A percentile compares a stretch with the other conserved stretches of the same genome.
Evolutionary conservation across 2,329 filamentous ascomycete species (phyloP).

Genomic region (Didymella pinodella): DNA sequence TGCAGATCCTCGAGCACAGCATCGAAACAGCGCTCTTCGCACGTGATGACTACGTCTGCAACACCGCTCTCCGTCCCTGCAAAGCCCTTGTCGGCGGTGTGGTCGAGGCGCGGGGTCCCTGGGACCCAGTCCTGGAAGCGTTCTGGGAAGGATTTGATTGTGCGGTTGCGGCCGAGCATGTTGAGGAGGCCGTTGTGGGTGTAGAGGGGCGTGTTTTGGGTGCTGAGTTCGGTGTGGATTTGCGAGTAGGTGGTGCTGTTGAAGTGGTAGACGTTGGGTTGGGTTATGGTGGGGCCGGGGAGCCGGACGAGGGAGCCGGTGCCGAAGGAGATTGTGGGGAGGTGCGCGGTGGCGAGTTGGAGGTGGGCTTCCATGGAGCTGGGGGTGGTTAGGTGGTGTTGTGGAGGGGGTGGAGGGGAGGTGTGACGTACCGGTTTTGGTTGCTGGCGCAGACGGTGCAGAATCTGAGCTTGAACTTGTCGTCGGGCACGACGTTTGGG

Average conservation of each 20-base stretch:
- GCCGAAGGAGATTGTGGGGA: constrained; percentile 97
- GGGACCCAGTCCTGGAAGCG: constrained; percentile 98
- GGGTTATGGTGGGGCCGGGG: constrained; percentile 86
- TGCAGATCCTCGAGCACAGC: constrained; percentile 94
- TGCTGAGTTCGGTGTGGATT: constrained; percentile 89
- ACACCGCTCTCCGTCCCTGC: constrained; percentile 85
- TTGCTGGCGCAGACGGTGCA: constrained; percentile 99
- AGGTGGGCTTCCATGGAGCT: constrained; percentile 99
- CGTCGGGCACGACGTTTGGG: constrained; percentile 47
- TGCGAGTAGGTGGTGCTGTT: constrained; percentile 94
- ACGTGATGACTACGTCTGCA: constrained; percentile 95
- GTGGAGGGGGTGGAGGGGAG: neutral
- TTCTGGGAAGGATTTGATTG: constrained; percentile 94
- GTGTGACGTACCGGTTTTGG: constrained; percentile 79
- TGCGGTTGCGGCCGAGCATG: constrained; percentile 92
- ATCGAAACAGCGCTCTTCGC: constrained; percentile 98
- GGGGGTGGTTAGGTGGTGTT: constrained; percentile 27
- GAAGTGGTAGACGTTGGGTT: constrained; percentile 98
- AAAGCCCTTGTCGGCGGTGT: constrained; percentile 75
- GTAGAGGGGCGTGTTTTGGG: constrained; percentile 88
- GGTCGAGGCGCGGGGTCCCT: constrained; percentile 80
- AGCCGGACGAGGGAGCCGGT: constrained; percentile 94
- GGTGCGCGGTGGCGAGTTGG: constrained; percentile 79
- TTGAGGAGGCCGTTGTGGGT: constrained; percentile 90
- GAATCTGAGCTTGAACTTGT: constrained; percentile 88